Base-by-base conservation (phyloP, 2,329 filamentous ascomycete genomes). In the Fusarium oxysporum region DNA sequence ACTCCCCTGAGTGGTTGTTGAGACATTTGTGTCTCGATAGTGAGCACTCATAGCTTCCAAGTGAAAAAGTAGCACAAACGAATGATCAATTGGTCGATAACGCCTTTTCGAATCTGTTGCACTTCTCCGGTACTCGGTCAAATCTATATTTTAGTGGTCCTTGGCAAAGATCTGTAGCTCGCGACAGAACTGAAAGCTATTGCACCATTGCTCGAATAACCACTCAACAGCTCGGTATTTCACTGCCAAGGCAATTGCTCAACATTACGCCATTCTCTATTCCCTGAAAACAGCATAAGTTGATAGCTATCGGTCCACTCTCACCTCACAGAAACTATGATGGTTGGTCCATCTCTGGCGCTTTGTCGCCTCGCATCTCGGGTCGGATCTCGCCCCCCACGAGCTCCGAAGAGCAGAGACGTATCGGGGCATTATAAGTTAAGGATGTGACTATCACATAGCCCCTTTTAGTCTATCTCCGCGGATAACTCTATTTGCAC, bases 391-490 rank as follows among this genome's bases (percentile, higher is more conserved):
- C 50, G 50, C 17, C 50, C 23, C 32, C 33, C 19, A 28, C 33
- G 19, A 40, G 33, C 50, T 13, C 50, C 37, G 25, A 19, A 9
- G 35, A 23, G 2, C 47, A 19, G 21, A 13, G 21, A 14, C 37
- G 7, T 13, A 32, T 32, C 12, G 8, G 25, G 4, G 8, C 16
- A 13, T 12, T 25, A n/a, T 5, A 12, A n/a, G 0, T n/a, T 17
- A n/a, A 54, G 7, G 4, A 5, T 12, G 3, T 2, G 9, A 8
- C 7, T 21, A n/a, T 7, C 3, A 3, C 3, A 13, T 38, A 28
- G 9, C 10, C 10, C 2, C 7, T 5, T n/a, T 17, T 7, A 13
- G 23, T 28, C 8, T 40, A 40, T 54, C 19, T 54, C 50, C 50
- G 50, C 33, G 50, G 33, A 12, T 2, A 13, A 54, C 50, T 13